Evolutionary conservation across 1,284 basidiomycete species (phyloP).

Genomic region (Rhodofomes roseus): DNA sequence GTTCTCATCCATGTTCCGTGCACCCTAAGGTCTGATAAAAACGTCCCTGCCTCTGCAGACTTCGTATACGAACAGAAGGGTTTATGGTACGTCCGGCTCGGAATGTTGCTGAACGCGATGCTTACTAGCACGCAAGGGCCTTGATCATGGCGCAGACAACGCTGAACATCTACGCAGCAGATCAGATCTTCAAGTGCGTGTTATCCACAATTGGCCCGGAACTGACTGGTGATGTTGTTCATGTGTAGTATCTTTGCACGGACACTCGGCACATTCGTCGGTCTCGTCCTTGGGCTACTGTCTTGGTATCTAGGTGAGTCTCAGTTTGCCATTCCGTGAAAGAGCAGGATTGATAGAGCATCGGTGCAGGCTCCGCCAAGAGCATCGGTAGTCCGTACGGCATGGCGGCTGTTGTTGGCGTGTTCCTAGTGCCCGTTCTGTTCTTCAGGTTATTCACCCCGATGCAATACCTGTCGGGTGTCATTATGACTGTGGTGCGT

Average conservation of each 20-base stretch:
- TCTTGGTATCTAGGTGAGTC: slow-evolving; percentile 52
- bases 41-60: too few species aligned
- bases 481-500: slow-evolving; percentile 36
- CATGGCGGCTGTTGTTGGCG: slow-evolving; percentile 46
- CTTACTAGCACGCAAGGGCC: slow-evolving; percentile 36
- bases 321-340: neutral
- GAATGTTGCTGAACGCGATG: neutral
- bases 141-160: slow-evolving; percentile 68
- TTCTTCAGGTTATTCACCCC: slow-evolving; percentile 51
- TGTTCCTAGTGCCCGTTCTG: slow-evolving; percentile 49
- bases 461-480: slow-evolving; percentile 35
- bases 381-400: slow-evolving; percentile 59
- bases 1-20: neutral
- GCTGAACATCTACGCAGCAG: slow-evolving; percentile 57
- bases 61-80: slow-evolving; percentile 43
- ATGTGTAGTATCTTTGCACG: slow-evolving; percentile 30
- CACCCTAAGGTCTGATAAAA: too few species aligned
- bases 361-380: slow-evolving; percentile 39
- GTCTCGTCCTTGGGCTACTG: slow-evolving; percentile 44
- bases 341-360: neutral
- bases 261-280: slow-evolving; percentile 38
- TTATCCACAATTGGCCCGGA: neutral
- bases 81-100: slow-evolving; percentile 32
- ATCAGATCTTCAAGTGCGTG: slow-evolving; percentile 52
- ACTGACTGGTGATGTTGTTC: neutral